Evolutionary conservation across 768 basidiomycete species (phyloP).

Genomic region (Suillus fuscotomentosus): DNA sequence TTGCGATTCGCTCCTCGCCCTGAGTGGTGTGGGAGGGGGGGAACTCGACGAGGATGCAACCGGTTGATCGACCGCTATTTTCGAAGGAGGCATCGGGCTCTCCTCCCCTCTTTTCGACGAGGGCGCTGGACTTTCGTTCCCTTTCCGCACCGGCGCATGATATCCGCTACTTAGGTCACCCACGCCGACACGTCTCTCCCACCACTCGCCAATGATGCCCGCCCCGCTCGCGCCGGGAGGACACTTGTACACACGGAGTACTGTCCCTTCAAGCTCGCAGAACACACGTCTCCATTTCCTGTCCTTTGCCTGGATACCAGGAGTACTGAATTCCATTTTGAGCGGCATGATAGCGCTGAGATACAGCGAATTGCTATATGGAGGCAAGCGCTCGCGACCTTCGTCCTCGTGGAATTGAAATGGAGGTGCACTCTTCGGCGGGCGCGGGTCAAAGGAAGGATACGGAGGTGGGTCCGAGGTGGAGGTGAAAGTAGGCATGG

Average conservation of each 20-base stretch:
- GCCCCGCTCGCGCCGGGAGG: slow-evolving; percentile 42
- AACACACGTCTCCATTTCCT: slow-evolving; percentile 89
- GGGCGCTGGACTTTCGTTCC: slow-evolving; percentile 23
- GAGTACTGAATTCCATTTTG: slow-evolving; percentile 89
- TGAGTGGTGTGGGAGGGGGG: slow-evolving; percentile 4
- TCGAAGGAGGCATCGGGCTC: slow-evolving; percentile 14
- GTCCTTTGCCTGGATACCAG: slow-evolving; percentile 86
- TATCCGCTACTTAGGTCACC: slow-evolving; percentile 48
- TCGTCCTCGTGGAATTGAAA: slow-evolving; percentile 57
- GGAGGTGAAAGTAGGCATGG: slow-evolving; percentile 67
- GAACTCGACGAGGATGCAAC: slow-evolving; percentile 6
- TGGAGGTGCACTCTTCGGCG: slow-evolving; percentile 16
- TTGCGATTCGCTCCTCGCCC: slow-evolving; percentile 21
- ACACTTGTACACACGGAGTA: slow-evolving; percentile 71
- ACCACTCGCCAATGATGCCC: slow-evolving; percentile 67
- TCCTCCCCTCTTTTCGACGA: slow-evolving; percentile 18
- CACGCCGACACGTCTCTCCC: slow-evolving; percentile 76
- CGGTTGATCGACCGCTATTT: slow-evolving; percentile 20
- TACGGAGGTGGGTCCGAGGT: slow-evolving; percentile 68
- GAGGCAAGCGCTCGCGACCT: slow-evolving; percentile 75
- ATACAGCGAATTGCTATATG: slow-evolving; percentile 80
- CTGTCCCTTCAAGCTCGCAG: slow-evolving; percentile 92
- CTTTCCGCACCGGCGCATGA: slow-evolving; percentile 23
- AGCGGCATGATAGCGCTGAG: slow-evolving; percentile 80
- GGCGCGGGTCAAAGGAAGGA: slow-evolving; percentile 42